Conservation (phyloP, 768 basidiomycete species). For the Trametes punicea region DNA sequence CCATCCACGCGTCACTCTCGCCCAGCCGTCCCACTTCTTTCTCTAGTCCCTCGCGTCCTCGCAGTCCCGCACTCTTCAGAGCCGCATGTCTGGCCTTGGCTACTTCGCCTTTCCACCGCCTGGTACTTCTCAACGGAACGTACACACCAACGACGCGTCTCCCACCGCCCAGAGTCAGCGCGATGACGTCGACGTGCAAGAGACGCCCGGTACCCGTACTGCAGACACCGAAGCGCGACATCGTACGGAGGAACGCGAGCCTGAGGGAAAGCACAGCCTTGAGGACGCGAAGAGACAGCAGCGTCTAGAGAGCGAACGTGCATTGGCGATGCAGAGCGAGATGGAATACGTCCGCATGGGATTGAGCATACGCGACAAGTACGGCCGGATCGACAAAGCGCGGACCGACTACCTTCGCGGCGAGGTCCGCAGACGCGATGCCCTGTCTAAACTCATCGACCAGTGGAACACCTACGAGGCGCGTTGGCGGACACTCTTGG, state of each 20-base stretch:
- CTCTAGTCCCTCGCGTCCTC: neutral
- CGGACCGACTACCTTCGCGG: slow-evolving; percentile 47
- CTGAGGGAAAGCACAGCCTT: neutral
- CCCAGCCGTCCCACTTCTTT: neutral
- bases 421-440: slow-evolving; percentile 44
- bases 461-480: slow-evolving; percentile 55
- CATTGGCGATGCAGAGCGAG: slow-evolving; percentile 47
- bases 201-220: neutral
- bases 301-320: slow-evolving; percentile 34
- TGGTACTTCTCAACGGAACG: neutral
- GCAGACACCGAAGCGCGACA: neutral
- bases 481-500: slow-evolving; percentile 44
- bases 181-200: neutral
- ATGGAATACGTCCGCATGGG: slow-evolving; percentile 60
- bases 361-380: slow-evolving; percentile 48
- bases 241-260: neutral
- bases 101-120: slow-evolving; percentile 16
- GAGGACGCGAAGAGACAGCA: slow-evolving; percentile 12
- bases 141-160: neutral
- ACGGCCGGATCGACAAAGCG: slow-evolving; percentile 47
- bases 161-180: neutral
- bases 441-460: slow-evolving; percentile 36
- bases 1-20: neutral
- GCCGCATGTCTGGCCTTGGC: neutral
- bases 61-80: neutral